Evolutionary conservation across 768 basidiomycete genomes (phyloP), one percentile per base, ranked within the genome.

Genomic region (Auriscalpium orientale): DNA sequence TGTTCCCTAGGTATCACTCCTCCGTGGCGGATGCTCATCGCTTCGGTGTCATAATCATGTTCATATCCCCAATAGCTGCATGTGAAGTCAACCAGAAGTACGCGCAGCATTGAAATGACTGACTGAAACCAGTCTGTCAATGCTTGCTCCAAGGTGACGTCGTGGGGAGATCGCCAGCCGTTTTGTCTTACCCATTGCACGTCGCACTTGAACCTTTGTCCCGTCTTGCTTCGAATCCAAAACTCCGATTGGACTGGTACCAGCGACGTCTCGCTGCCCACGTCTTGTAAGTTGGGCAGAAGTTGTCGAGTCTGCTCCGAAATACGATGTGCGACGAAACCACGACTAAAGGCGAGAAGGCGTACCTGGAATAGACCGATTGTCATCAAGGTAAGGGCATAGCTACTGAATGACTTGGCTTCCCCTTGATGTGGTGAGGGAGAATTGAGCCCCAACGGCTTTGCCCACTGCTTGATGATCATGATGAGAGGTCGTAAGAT

Each of bases 401-500:
- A 87, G 58, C 83, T 86, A 57, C 79, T 85, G 63, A 86, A 83
- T 2, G 77, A 77, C 4, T 60, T 51, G 1, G 68, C 60, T 16
- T 36, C 35, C 21, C 43, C 46, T 0, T 46, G 54, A 11, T 22
- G 34, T 0, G 64, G 61, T 16, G 71, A 65, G 0, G 84, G 77
- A 16, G 66, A 65, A 62, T 85, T 85, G 46, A 84, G 66, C 0
- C 71, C 77, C 5, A 76, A 70, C 22, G 76, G 72, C 53, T 76
- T 77, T 11, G 84, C 82, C 85, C 85, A 88, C 16, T 65, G 58
- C 66, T 87, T 86, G 66, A 87, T 71, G 36, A 71, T 66, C 47
- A 67, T 62, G 8, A 84, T 57, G 62, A 84, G 58, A 5, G 74
- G 70, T 1, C 74, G 69, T 36, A 84, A 66, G 1, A 76, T 56